Evolutionary conservation across 2,329 filamentous ascomycete genomes (phyloP).

Genomic region (Fusarium tricinctum): DNA sequence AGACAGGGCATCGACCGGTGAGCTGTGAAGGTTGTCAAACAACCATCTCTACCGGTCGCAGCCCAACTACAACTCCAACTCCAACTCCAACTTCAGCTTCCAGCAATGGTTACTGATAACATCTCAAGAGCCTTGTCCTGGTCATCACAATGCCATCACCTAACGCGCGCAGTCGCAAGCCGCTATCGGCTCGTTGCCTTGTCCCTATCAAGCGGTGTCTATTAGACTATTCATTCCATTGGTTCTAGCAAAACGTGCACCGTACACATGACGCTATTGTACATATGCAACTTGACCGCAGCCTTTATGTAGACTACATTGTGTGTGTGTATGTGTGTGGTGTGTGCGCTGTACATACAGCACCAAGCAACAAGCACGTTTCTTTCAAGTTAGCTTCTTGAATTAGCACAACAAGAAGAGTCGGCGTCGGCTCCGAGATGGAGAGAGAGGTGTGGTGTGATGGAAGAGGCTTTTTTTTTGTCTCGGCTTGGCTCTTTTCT

Average conservation of each 20-base stretch:
- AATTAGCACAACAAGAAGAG: constrained; percentile 1
- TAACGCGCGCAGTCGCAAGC: constrained; percentile 36
- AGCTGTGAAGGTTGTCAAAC: constrained; percentile 13
- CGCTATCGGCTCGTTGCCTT: constrained; percentile 41
- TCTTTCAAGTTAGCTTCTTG: not conserved
- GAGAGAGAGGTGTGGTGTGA: constrained; percentile 18
- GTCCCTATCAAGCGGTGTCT: constrained; percentile 24
- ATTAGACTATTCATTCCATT: constrained; percentile 33
- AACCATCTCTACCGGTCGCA: not conserved
- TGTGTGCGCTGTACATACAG: constrained; percentile 19
- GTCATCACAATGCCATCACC: constrained; percentile 37
- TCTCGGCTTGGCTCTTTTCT: constrained; percentile 11
- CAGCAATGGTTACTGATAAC: not conserved
- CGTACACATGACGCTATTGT: constrained; percentile 48
- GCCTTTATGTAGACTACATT: constrained; percentile 1
- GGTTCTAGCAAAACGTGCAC: constrained; percentile 33
- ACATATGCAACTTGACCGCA: constrained; percentile 39
- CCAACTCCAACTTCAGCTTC: constrained; percentile 14
- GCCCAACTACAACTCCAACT: constrained; percentile 11
- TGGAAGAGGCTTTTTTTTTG: constrained; percentile 20
- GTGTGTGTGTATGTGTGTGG: not conserved
- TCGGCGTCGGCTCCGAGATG: constrained; percentile 34
- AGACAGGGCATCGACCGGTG: constrained; percentile 41
- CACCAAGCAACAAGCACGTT: not conserved
- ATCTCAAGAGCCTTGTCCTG: constrained; percentile 14